phyloP scores from a whole-genome alignment of 2,329 filamentous ascomycete species.

The Conoideocrella luteorostrata region DNA sequence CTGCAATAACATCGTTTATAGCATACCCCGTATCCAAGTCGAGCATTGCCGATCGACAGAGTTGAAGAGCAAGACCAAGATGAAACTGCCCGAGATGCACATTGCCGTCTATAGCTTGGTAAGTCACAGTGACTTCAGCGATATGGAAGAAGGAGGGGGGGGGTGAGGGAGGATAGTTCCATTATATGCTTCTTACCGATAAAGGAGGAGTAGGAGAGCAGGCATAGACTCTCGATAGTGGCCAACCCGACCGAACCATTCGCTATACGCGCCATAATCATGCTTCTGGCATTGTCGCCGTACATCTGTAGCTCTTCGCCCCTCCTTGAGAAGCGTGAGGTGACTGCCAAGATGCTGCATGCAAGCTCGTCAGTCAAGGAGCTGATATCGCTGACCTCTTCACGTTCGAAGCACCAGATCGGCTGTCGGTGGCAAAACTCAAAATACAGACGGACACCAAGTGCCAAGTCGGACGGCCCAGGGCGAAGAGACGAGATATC shows the following conservation, averaged over 20 bases:
- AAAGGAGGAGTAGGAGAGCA: slow-evolving; percentile 43
- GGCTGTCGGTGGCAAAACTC: slow-evolving; percentile 37
- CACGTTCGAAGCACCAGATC: slow-evolving; percentile 39
- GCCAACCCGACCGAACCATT: slow-evolving; percentile 42
- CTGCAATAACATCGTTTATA: slow-evolving; percentile 25
- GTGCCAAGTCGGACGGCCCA: slow-evolving; percentile 24
- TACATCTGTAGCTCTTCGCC: slow-evolving; percentile 27
- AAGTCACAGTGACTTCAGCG: slow-evolving; percentile 1
- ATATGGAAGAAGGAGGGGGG: background rate
- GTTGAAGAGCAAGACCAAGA: slow-evolving; percentile 42
- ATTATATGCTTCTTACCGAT: slow-evolving; percentile 31
- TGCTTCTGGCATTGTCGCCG: slow-evolving; percentile 32
- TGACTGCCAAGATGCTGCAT: slow-evolving; percentile 34
- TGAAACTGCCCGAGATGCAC: slow-evolving; percentile 43
- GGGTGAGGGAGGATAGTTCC: too few species aligned
- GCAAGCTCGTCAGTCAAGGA: slow-evolving; percentile 32
- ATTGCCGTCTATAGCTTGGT: slow-evolving; percentile 35
- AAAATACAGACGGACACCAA: slow-evolving; percentile 33
- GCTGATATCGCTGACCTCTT: slow-evolving; percentile 29
- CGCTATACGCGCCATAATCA: slow-evolving; percentile 43
- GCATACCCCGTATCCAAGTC: slow-evolving; percentile 35
- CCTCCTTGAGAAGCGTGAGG: slow-evolving; percentile 31
- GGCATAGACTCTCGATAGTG: slow-evolving; percentile 44
- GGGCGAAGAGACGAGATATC: slow-evolving; percentile 23
- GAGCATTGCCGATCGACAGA: slow-evolving; percentile 43